Base-by-base conservation (phyloP, 1,284 basidiomycete genomes). In the Ceratobasidium sp. region DNA sequence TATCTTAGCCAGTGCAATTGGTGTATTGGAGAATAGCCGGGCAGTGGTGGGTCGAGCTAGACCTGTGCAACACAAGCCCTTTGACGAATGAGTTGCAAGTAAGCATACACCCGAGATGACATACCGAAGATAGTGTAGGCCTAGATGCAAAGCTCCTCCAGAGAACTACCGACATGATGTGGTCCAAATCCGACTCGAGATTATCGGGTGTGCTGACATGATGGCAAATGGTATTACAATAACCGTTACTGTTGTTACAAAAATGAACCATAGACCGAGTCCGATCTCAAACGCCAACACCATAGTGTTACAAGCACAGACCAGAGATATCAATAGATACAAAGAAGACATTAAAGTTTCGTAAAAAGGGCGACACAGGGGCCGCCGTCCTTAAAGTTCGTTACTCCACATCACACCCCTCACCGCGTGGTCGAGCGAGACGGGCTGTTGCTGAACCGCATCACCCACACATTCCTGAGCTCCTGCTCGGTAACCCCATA, bases 211-310 rank as follows among this genome's bases (percentile, higher is more conserved):
- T 16, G 34, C 56, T 68, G 64, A 68, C 49, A 68, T 68, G 54
- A 68, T 68, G 24, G 16, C 53, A 13, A 22, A 54, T 65, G 62
- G 37, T 68, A 68, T 68, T 68, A 68, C 64, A 68, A 31, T 68
- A 24, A 27, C 41, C 34, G 46, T 39, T 68, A 54, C 64, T 68
- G 31, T 54, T 68, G 49, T 68, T 68, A 68, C 64, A 68, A 37
- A 43, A 54, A 31, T 43, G 24, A 34, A 49, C 48, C 43, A 31
- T 16, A 65, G 46, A n/a, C 43, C 43, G 16, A 41, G 59, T 43
- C 37, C 59, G 22, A 62, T 9, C 59, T 37, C 34, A 62, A 22
- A 43, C n/a, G 24, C 59, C 19, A 43, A 27, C 48, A 5, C 29
- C 34, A 13, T 58, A 62, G 2, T 37, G 22, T 41, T 65, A 51